phyloP scores from a whole-genome alignment of 257 asterid genomes.

The Datura wrightii region DNA sequence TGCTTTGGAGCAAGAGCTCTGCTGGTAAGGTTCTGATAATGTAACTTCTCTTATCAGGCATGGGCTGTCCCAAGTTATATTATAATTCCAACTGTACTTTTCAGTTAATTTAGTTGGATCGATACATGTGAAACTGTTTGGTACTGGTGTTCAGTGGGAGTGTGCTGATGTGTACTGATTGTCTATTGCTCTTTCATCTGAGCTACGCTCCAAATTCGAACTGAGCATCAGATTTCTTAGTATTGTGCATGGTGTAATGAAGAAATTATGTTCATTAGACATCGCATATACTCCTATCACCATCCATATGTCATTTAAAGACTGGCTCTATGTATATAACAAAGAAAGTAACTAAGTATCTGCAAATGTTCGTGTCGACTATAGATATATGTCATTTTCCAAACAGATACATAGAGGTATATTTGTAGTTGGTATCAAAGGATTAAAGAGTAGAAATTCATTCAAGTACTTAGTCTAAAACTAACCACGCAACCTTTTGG shows the following conservation, averaged over 20 bases:
- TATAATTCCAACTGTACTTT: slow-evolving; percentile 7
- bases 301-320: background rate
- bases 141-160: background rate
- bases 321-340: background rate
- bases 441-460: background rate
- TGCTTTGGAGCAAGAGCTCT: slow-evolving; percentile 79
- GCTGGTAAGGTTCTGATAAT: slow-evolving; percentile 40
- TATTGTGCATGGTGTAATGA: background rate
- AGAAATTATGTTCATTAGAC: slow-evolving; percentile 13
- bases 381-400: background rate
- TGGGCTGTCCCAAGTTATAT: background rate
- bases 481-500: background rate
- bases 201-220: background rate
- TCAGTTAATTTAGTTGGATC: background rate
- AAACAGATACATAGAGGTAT: slow-evolving; percentile 14
- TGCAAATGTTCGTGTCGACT: background rate
- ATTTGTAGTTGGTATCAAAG: background rate
- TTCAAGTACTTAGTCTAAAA: background rate
- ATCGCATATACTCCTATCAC: background rate
- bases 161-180: background rate
- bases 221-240: background rate
- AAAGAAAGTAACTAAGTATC: background rate
- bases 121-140: background rate
- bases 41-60: slow-evolving; percentile 14
- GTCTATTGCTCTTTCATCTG: slow-evolving; percentile 11